Base-by-base conservation (phyloP, 1,284 basidiomycete genomes). In the Cronartium ribicola region DNA sequence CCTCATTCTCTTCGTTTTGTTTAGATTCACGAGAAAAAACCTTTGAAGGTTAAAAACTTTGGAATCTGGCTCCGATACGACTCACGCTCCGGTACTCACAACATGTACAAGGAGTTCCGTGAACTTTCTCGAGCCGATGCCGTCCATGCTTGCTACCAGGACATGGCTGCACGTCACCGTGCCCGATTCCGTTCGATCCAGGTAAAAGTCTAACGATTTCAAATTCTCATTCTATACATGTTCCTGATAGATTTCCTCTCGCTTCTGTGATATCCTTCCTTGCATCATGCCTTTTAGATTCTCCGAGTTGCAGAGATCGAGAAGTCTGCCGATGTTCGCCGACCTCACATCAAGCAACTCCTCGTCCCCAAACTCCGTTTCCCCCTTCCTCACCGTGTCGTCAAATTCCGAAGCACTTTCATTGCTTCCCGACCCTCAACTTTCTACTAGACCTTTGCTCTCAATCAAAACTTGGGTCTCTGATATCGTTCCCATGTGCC, bases 11-110 rank as follows among this genome's bases (percentile, higher is more conserved):
- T n/a, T n/a, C n/a, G 14, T 51, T 51, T 11, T 11, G 10, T 17
- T 51, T 13, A 51, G 48, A 51, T 51, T 11, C 88, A 89, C 80
- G 95, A 98, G 86, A 94, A 92, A 87, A 92, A 90, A 84, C 95
- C 96, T 48, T 83, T 94, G 83, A 94, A 95, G 86, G 91, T 97
- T 83, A 98, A 98, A 89, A 98, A 97, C 90, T 98, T 98, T 82
- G 96, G 94, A 80, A 92, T 98, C 85, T 98, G 95, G 95, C 85
- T 98, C 83, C 92, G 96, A 80, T 98, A 98, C 85, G 95, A 96
- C 85, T 96, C 94, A 75, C 92, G 93, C 80, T 95, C 92, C 66
- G 94, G 94, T 77, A 97, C 94, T 75, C 94, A 96, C 88, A 96
- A 97, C 88, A 85, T 86, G 85, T 86, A 86, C 85, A 86, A 87